These are phyloP conservation scores for Metarhizium sp. DNA, from an alignment of 2,329 filamentous ascomycete species.

Conservation along the genomic window DNA sequence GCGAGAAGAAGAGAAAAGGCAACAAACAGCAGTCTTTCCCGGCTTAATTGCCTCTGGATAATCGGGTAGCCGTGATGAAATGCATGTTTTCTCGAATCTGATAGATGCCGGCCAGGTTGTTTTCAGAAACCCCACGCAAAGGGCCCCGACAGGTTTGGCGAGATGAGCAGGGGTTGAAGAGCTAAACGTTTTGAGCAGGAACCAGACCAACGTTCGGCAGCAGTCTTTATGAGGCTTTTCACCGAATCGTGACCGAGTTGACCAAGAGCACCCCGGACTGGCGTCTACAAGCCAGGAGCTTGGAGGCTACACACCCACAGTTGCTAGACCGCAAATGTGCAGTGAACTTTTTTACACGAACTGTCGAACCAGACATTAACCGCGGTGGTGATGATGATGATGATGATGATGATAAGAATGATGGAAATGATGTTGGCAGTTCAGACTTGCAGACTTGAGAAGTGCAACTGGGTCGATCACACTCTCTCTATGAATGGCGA, in stretches of 20 bases:
- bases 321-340: neutral
- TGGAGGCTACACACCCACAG: too few relatives aligned
- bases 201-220: neutral
- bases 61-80: neutral
- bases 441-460: too few relatives aligned
- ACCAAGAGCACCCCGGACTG: neutral
- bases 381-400: too few relatives aligned
- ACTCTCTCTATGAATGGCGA: too few relatives aligned
- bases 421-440: too few relatives aligned
- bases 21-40: neutral
- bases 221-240: neutral
- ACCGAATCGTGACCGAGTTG: neutral
- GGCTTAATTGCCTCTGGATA: neutral
- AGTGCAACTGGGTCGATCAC: too few relatives aligned
- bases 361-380: too few relatives aligned
- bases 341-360: too few relatives aligned
- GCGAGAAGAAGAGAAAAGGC: neutral
- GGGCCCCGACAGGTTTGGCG: neutral
- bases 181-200: constrained; percentile 1
- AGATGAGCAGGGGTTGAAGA: neutral
- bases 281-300: too few relatives aligned
- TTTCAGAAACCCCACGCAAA: neutral
- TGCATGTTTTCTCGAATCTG: neutral
- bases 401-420: too few relatives aligned
- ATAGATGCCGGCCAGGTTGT: neutral